Percentiles rank a stretch among this genome's conserved stretches.
Evolutionary conservation across 768 basidiomycete species (phyloP).

Genomic region (Tulasnella sp.): DNA sequence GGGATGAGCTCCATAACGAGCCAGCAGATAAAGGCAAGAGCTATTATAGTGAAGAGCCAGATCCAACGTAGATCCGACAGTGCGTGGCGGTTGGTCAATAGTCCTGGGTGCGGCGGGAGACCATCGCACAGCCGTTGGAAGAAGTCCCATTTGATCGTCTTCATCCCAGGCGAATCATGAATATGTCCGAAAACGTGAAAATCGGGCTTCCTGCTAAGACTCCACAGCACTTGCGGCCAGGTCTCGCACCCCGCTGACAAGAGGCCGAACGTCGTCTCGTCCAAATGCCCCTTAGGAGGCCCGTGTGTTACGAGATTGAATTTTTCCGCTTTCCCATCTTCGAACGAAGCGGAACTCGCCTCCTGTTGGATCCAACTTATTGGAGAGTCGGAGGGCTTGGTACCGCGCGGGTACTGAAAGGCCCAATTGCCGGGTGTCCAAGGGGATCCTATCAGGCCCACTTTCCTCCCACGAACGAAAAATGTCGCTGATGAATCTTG

Average conservation of each 20-base stretch:
- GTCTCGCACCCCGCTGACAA: conserved; percentile 35
- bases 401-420: conserved; percentile 40
- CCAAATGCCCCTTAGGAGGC: conserved; percentile 40
- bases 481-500: conserved; percentile 37
- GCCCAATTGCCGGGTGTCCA: conserved; percentile 40
- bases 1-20: background rate
- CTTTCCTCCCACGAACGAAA: conserved; percentile 34
- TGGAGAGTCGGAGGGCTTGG: background rate
- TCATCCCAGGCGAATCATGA: conserved; percentile 39
- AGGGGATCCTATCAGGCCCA: conserved; percentile 43
- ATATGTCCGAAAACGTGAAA: conserved; percentile 46
- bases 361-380: background rate
- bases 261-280: conserved; percentile 25
- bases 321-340: conserved; percentile 34
- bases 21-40: background rate
- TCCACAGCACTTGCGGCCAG: conserved; percentile 39
- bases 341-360: conserved; percentile 33
- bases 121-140: background rate
- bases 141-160: conserved; percentile 36
- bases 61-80: background rate
- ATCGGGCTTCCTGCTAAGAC: conserved; percentile 34
- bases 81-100: background rate
- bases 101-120: background rate
- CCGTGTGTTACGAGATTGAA: conserved; percentile 48
- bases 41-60: background rate